These are phyloP conservation scores for Thraustotheca clavata DNA, from an alignment of 352 stramenopile genomes.

Conservation along the genomic window DNA sequence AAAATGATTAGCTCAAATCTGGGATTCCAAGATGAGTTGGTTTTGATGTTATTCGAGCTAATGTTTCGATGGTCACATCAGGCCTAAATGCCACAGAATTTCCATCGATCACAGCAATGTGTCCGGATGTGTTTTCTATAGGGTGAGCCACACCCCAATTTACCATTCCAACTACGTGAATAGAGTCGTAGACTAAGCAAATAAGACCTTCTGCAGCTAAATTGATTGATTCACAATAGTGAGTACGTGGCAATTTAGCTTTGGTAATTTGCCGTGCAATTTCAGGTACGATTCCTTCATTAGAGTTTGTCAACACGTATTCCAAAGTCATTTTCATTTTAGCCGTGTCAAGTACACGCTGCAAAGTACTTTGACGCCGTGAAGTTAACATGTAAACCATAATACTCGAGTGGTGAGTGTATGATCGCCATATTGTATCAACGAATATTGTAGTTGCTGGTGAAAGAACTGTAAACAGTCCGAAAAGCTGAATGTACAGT, in stretches of 20 bases:
- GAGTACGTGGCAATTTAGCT: background rate
- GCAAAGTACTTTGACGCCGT: background rate
- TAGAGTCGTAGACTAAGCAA: background rate
- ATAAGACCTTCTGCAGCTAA: conserved; percentile 5
- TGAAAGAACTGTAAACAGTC: background rate
- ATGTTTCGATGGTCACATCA: too few species aligned
- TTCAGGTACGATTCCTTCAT: background rate
- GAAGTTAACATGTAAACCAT: background rate
- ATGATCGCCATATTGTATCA: background rate
- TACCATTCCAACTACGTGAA: background rate
- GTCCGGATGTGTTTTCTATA: background rate
- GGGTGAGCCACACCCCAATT: background rate
- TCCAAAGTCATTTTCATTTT: background rate
- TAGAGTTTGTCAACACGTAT: background rate
- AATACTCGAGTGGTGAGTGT: background rate
- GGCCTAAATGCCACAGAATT: background rate
- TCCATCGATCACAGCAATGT: background rate
- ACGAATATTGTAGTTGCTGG: background rate
- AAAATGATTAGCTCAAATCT: background rate
- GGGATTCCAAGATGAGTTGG: conserved; percentile 6
- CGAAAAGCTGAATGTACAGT: background rate
- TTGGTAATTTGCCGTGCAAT: background rate
- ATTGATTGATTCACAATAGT: conserved; percentile 1
- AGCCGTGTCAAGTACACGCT: background rate
- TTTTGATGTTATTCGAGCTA: background rate